A percentile compares a stretch with the other conserved stretches of the same genome.
Evolutionary conservation across 2,329 filamentous ascomycete species (phyloP).

Genomic region (Periconia digitata): DNA sequence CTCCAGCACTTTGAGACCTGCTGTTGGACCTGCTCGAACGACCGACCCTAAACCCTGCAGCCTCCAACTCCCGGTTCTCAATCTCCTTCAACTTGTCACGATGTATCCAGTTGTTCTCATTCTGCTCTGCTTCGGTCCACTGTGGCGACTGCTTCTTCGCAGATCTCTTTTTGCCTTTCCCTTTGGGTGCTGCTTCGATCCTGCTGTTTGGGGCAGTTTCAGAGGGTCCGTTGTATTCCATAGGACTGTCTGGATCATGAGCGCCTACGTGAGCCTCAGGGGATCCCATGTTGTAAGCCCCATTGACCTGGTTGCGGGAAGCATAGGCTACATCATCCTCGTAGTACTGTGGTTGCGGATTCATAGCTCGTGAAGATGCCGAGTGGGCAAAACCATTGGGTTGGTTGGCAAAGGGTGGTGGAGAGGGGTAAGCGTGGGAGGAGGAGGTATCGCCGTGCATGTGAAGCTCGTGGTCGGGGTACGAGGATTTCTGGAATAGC

Average conservation of each 20-base stretch:
- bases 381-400: constrained; percentile 36
- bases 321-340: constrained; percentile 30
- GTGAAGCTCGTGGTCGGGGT: constrained; percentile 34
- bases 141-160: constrained; percentile 15
- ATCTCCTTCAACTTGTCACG: constrained; percentile 81
- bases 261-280: constrained; percentile 46
- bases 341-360: constrained; percentile 29
- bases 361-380: constrained; percentile 32
- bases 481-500: constrained; percentile 26
- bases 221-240: constrained; percentile 40
- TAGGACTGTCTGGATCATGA: constrained; percentile 50
- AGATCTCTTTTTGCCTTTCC: constrained; percentile 30
- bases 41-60: constrained; percentile 67
- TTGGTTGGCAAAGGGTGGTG: constrained; percentile 38
- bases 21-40: constrained; percentile 44
- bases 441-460: constrained; percentile 38
- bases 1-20: constrained; percentile 27
- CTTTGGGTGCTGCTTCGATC: constrained; percentile 9
- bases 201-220: constrained; percentile 1
- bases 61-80: constrained; percentile 77
- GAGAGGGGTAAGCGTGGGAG: constrained; percentile 27
- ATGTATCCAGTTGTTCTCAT: constrained; percentile 80
- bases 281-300: constrained; percentile 43
- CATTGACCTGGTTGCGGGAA: constrained; percentile 37
- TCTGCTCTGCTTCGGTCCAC: constrained; percentile 38